These are phyloP conservation scores for Diplodia seriata DNA, from an alignment of 2,329 filamentous ascomycete genomes.

Conservation along the genomic window DNA sequence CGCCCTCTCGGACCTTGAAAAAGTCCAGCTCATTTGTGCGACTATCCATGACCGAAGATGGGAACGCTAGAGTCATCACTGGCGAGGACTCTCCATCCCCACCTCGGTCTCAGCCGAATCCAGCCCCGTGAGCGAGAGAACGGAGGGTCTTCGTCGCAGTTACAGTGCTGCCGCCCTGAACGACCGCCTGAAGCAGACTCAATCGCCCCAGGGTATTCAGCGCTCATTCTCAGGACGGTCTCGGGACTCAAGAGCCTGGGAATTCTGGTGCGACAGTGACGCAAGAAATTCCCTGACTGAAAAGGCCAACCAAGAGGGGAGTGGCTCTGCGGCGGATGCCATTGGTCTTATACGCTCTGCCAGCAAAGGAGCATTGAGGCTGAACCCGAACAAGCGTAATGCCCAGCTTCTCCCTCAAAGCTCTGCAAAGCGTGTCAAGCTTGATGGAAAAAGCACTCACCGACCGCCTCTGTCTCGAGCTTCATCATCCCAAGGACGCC, in stretches of 20 bases:
- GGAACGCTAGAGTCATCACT: constrained; percentile 84
- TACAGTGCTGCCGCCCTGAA: constrained; percentile 66
- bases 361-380: constrained; percentile 58
- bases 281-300: constrained; percentile 77
- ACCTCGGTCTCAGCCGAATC: constrained; percentile 60
- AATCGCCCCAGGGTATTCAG: constrained; percentile 41
- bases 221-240: constrained; percentile 71
- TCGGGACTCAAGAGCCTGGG: constrained; percentile 87
- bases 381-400: constrained; percentile 72
- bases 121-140: constrained; percentile 52
- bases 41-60: constrained; percentile 83
- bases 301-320: constrained; percentile 81
- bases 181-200: constrained; percentile 43
- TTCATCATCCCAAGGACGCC: constrained; percentile 45
- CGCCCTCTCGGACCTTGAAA: constrained; percentile 51
- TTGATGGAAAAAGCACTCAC: constrained; percentile 46
- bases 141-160: constrained; percentile 70
- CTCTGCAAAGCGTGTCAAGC: constrained; percentile 42
- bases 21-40: constrained; percentile 66
- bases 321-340: constrained; percentile 78
- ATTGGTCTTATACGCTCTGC: constrained; percentile 81
- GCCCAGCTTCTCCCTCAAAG: constrained; percentile 48
- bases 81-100: constrained; percentile 73
- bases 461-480: constrained; percentile 44
- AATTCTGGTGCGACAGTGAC: constrained; percentile 86